Conservation (phyloP, 2,329 filamentous ascomycete genomes). For the Metarhizium humberi region DNA sequence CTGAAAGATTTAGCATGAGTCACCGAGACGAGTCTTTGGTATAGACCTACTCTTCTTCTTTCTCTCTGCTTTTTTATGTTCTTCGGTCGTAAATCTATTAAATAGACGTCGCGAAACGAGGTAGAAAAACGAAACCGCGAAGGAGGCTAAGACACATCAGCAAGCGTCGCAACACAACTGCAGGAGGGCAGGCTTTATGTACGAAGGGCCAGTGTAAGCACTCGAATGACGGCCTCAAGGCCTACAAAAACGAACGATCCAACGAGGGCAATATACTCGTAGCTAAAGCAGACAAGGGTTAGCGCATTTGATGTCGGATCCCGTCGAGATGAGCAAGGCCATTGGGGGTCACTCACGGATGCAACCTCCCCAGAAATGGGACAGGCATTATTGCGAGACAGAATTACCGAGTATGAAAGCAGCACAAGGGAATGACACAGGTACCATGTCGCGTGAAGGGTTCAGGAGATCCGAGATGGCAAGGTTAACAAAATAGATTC, state of each 20-base stretch:
- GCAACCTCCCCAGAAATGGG: constrained; percentile 42
- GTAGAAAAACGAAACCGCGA: constrained; percentile 77
- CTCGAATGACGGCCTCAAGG: constrained; percentile 72
- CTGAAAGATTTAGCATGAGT: constrained; percentile 21
- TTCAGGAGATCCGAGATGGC: background rate
- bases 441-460: constrained; percentile 1
- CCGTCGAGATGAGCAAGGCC: background rate
- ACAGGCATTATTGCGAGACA: constrained; percentile 33
- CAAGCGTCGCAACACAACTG: constrained; percentile 4
- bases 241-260: constrained; percentile 75
- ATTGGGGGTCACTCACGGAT: constrained; percentile 32
- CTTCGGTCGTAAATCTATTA: constrained; percentile 64
- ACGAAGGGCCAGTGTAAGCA: constrained; percentile 85
- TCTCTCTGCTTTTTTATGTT: constrained; percentile 57
- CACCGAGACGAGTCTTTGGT: constrained; percentile 6
- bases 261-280: constrained; percentile 80
- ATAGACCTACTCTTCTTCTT: constrained; percentile 49
- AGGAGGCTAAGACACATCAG: constrained; percentile 47
- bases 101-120: constrained; percentile 73
- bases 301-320: background rate
- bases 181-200: constrained; percentile 25
- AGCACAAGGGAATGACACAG: background rate
- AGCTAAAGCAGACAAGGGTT: constrained; percentile 33
- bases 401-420: background rate
- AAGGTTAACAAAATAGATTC: background rate